These are phyloP conservation scores for Gigaspora rosea DNA, from an alignment of 192 early-diverging fungal genomes.

Conservation along the genomic window DNA sequence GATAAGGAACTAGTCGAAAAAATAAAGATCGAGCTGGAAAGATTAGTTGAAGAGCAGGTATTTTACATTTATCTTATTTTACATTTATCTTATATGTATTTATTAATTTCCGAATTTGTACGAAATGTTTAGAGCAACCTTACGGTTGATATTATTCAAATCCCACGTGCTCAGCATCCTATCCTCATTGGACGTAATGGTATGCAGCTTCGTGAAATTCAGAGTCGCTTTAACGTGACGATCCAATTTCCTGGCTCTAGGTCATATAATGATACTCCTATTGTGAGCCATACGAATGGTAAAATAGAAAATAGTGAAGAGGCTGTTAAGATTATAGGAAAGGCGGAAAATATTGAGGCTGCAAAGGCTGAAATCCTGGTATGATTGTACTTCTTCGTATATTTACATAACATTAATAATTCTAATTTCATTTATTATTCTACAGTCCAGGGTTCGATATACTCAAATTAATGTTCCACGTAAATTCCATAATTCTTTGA, in stretches of 20 bases:
- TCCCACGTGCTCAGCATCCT: slow-evolving; percentile 77
- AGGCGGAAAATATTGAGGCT: slow-evolving; percentile 56
- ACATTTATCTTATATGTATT: slow-evolving; percentile 35
- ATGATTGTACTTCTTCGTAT: slow-evolving; percentile 23
- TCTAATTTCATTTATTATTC: slow-evolving; percentile 50
- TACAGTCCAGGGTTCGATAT: slow-evolving; percentile 43
- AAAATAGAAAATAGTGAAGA: slow-evolving; percentile 34
- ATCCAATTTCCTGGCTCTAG: slow-evolving; percentile 61
- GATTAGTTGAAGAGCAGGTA: slow-evolving; percentile 57
- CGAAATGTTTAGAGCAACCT: neutral
- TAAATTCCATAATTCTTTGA: slow-evolving; percentile 53
- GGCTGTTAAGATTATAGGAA: slow-evolving; percentile 57
- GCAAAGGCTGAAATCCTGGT: slow-evolving; percentile 44
- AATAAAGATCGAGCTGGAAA: slow-evolving; percentile 48
- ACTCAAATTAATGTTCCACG: slow-evolving; percentile 56
- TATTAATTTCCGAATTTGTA: neutral
- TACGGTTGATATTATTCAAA: slow-evolving; percentile 41
- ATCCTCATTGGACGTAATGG: slow-evolving; percentile 83
- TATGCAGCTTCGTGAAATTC: slow-evolving; percentile 67
- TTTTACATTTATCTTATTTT: slow-evolving; percentile 50
- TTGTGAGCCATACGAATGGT: neutral
- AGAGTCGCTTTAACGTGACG: slow-evolving; percentile 64
- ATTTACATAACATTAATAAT: slow-evolving; percentile 26
- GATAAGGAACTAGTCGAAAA: slow-evolving; percentile 61
- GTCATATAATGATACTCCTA: neutral